Base-by-base conservation (phyloP, 345 rosid genomes). In the Odontarrhena argentea region DNA sequence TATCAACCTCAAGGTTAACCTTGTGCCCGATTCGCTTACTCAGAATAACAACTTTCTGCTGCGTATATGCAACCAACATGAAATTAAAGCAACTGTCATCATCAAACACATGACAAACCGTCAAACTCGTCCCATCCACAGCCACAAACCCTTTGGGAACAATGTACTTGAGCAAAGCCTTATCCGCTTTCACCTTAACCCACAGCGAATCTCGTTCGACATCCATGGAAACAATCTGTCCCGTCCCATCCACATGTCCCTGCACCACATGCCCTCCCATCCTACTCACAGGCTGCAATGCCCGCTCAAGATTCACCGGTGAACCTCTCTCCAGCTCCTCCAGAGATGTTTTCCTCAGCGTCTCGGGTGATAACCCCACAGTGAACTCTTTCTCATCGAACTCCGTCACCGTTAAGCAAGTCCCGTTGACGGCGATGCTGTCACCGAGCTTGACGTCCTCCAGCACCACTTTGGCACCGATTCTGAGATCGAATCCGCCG, bases 201-300 rank as follows among this genome's bases (percentile, higher is more conserved):
- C 97, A 87, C 77, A 92, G 24, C 1, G 98, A 92, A 61, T 92
- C 98, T 9, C 77, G 84, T 42, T 92, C 96, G 4, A 66, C 67
- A 13, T 78, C 85, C 80, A 74, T 86, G 44, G 71, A 72, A 37
- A 81, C 85, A 0, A 92, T 92, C 86, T 72, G 85, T 41, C 96
- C 98, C 8, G 93, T 87, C 5, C 96, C 96, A 60, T 92, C 98
- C 66, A 92, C 97, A 64, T 89, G 96, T 5, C 98, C 98, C 80
- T 87, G 96, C 74, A 87, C 96, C 64, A 89, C 87, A 75, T 92
- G 96, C 12, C 96, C 96, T 0, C 98, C 98, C 96, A 89, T 86
- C 9, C 93, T 70, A 42, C 83, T 83, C 13, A 79, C 74, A 3
- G 98, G 96, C 67, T 78, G 88, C 38, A 89, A 78, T 5, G 97